Evolutionary conservation across 163 green algal species (phyloP), one percentile per base, ranked within the genome.

Genomic region (Botryococcus braunii): DNA sequence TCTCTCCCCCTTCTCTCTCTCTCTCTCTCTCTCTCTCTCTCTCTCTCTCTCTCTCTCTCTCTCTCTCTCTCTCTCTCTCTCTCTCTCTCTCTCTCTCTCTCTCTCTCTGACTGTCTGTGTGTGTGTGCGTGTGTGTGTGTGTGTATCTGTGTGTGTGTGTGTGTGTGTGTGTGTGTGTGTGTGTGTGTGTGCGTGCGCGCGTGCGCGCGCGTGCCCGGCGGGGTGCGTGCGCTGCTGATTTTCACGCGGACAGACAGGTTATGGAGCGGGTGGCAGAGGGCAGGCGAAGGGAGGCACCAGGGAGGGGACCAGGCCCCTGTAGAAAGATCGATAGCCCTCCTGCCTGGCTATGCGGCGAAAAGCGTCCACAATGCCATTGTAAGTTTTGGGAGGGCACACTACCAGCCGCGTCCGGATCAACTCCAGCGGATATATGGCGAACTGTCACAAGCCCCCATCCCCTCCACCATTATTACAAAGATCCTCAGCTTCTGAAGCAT

Each of bases 371-470:
- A 96, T 92, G 70, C 90, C 89, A 21, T 23, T 6, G 72, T 96
- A 96, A 1, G 77, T 88, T 48, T 73, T 76, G 8, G 43, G 31
- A 1, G 76, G 49, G 27, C 79, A 92, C 27, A 96, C 83, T 0
- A 85, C 86, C 62, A 96, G 80, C 2, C 91, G 85, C 5, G 90
- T 96, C 31, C 85, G 84, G 29, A 95, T 79, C 2, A 93, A 84
- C 79, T 97, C 91, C 71, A 97, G 77, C 0, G 91, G 91, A 75
- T 96, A 97, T 40, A 95, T 87, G 39, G 87, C 58, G 8, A 76
- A 73, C 86, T 96, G 87, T 52, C 27, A 17, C 52, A n/a, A 21
- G 46, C 46, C 13, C 17, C 17, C 46, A 55, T n/a, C n/a, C n/a
- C n/a, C n/a, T n/a, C n/a, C n/a, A n/a, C n/a, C n/a, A n/a, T n/a